These are phyloP conservation scores for Fomitopsis schrenkii DNA, from an alignment of 1,284 basidiomycete genomes.

Conservation along the genomic window DNA sequence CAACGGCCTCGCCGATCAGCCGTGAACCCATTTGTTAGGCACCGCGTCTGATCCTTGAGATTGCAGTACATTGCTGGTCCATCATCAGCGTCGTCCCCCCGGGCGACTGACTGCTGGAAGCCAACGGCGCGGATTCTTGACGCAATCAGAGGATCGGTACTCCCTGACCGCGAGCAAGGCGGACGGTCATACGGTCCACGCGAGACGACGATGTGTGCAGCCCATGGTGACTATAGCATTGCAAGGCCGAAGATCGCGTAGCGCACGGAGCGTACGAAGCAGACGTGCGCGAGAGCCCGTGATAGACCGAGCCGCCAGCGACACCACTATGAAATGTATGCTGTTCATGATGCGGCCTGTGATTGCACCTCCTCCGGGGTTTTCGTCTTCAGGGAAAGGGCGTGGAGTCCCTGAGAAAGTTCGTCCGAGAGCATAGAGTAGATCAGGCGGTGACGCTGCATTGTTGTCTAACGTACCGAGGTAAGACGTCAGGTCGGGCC, in stretches of 20 bases:
- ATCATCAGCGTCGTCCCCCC: background rate
- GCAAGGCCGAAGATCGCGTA: background rate
- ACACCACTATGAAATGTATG: background rate
- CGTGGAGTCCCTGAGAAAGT: slow-evolving; percentile 64
- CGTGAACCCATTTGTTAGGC: background rate
- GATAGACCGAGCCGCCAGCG: background rate
- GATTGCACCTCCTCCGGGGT: slow-evolving; percentile 50
- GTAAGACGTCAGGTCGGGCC: background rate
- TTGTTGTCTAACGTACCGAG: slow-evolving; percentile 45
- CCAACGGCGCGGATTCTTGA: background rate
- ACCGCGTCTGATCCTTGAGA: background rate
- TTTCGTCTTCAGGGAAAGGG: slow-evolving; percentile 71
- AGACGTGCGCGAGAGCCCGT: background rate
- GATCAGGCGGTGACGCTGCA: slow-evolving; percentile 77
- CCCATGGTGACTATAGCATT: background rate
- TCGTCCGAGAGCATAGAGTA: slow-evolving; percentile 68
- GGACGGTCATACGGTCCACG: background rate
- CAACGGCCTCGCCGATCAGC: background rate
- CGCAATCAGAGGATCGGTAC: background rate
- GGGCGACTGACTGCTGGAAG: background rate
- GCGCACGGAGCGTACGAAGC: background rate
- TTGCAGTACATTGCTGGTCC: background rate
- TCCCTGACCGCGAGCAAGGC: background rate
- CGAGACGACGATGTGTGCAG: background rate
- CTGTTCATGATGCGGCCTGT: background rate